Evolutionary conservation across 768 basidiomycete genomes (phyloP).

Genomic region (Leccinellum rugosiceps): DNA sequence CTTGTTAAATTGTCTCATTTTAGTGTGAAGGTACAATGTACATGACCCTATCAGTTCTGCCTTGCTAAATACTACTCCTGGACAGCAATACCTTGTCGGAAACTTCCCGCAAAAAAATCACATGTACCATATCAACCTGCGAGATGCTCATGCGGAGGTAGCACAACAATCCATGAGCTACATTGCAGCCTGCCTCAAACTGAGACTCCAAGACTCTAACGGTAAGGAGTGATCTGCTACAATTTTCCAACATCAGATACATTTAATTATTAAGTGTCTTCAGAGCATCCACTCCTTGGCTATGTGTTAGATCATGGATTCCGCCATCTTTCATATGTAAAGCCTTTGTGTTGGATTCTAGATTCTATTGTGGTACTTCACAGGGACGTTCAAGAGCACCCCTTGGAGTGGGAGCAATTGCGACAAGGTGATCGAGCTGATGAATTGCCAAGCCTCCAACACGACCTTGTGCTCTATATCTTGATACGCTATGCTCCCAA

Average conservation of each 20-base stretch:
- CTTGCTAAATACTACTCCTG: background rate
- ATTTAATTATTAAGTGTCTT: background rate
- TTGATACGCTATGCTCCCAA: background rate
- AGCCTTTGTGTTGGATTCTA: background rate
- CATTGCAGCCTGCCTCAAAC: background rate
- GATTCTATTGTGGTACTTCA: background rate
- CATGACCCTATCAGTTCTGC: fast-evolving
- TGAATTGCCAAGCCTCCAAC: background rate
- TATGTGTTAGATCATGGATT: background rate
- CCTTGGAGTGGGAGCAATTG: background rate
- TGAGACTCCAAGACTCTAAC: background rate
- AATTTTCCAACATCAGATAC: background rate
- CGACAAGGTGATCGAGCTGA: fast-evolving
- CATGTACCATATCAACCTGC: background rate
- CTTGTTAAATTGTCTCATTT: background rate
- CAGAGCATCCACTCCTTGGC: background rate
- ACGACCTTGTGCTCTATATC: background rate
- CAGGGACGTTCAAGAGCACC: background rate
- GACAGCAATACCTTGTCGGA: background rate
- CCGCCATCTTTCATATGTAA: background rate
- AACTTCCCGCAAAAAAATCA: background rate
- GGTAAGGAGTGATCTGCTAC: background rate
- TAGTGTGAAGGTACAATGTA: background rate
- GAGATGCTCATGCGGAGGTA: background rate
- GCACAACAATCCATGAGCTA: background rate